Evolutionary conservation across 2,329 filamentous ascomycete species (phyloP).

Genomic region (Tothia fuscella): DNA sequence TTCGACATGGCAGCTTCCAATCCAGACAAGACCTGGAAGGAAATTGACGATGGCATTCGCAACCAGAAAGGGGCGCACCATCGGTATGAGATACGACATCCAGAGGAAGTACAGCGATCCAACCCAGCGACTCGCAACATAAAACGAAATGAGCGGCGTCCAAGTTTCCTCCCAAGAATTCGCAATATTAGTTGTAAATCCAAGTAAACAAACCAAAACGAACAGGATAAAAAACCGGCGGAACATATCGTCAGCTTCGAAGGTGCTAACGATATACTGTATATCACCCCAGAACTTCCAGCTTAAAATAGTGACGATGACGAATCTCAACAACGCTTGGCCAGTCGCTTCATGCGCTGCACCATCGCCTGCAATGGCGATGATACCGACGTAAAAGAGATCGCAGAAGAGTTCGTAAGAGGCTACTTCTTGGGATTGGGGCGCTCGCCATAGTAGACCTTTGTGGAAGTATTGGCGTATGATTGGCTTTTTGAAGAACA

Average conservation of each 20-base stretch:
- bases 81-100: constrained; percentile 40
- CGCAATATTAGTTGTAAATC: constrained; percentile 52
- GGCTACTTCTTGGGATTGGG: constrained; percentile 47
- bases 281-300: constrained; percentile 55
- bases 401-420: constrained; percentile 55
- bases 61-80: constrained; percentile 46
- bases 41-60: constrained; percentile 33
- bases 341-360: constrained; percentile 45
- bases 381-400: constrained; percentile 51
- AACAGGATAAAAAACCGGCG: constrained; percentile 49
- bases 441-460: constrained; percentile 50
- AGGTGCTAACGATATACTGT: constrained; percentile 46
- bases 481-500: constrained; percentile 47
- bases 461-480: constrained; percentile 51
- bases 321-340: constrained; percentile 44
- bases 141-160: constrained; percentile 47
- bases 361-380: constrained; percentile 51
- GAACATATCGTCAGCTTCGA: constrained; percentile 49
- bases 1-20: constrained; percentile 44
- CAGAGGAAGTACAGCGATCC: constrained; percentile 36
- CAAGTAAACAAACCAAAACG: constrained; percentile 48
- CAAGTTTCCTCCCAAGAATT: constrained; percentile 44
- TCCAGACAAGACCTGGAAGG: constrained; percentile 45
- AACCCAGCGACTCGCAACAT: constrained; percentile 44
- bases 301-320: constrained; percentile 49